These are phyloP conservation scores for Collybia nuda DNA, from an alignment of 768 basidiomycete species.

Conservation along the genomic window DNA sequence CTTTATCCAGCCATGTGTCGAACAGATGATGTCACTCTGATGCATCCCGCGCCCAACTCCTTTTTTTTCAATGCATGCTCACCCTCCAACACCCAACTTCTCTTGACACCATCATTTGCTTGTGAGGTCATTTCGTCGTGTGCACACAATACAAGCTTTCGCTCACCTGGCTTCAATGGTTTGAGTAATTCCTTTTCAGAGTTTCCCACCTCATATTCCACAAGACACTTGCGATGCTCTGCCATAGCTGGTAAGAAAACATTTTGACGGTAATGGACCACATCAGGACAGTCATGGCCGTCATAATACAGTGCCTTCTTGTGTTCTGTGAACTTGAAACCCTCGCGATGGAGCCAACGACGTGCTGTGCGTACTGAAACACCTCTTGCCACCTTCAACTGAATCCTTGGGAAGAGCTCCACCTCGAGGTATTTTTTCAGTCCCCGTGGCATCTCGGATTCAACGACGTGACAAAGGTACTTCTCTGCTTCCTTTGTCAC, in stretches of 20 bases:
- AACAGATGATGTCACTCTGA: constrained; percentile 33
- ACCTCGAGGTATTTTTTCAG: constrained; percentile 31
- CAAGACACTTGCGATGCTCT: too few relatives aligned
- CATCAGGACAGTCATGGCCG: too few relatives aligned
- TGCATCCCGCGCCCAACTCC: constrained; percentile 35
- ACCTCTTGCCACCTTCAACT: constrained; percentile 22
- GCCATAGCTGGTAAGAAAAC: too few relatives aligned
- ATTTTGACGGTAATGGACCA: too few relatives aligned
- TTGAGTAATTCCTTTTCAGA: constrained; percentile 11
- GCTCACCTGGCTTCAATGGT: constrained; percentile 14
- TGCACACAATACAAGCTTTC: constrained; percentile 21
- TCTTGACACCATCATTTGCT: constrained; percentile 30
- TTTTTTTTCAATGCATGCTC: constrained; percentile 36
- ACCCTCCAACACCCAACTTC: constrained; percentile 32
- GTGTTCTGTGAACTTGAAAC: constrained; percentile 8
- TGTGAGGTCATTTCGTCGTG: constrained; percentile 43
- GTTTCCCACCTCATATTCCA: constrained; percentile 17
- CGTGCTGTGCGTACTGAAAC: constrained; percentile 29
- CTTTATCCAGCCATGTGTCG: constrained; percentile 24
- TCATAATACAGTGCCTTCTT: constrained; percentile 32
- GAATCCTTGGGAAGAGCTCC: constrained; percentile 25
- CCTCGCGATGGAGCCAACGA: constrained; percentile 20
- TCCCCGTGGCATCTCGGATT: constrained; percentile 30
- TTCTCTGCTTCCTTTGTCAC: too few relatives aligned
- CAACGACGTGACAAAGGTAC: too few relatives aligned